phyloP scores from a whole-genome alignment of 2,329 filamentous ascomycete genomes.

The Westerdykella ornata region DNA sequence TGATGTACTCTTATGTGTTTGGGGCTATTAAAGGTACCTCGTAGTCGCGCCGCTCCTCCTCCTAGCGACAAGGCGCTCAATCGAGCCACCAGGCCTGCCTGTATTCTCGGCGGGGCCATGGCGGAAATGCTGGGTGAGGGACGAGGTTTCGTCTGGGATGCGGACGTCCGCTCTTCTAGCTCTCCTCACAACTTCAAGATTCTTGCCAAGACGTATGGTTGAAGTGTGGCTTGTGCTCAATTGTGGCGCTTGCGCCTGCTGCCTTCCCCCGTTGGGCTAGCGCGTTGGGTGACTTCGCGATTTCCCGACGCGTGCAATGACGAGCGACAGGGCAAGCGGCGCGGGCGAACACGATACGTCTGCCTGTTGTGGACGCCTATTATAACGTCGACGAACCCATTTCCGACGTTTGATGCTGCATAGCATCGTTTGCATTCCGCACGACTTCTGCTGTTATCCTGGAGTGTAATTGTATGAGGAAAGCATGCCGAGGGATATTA shows the following conservation, averaged over 20 bases:
- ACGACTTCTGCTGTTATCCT: neutral
- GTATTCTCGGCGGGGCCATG: slow-evolving; percentile 40
- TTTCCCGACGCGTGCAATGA: slow-evolving; percentile 14
- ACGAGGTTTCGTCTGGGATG: neutral
- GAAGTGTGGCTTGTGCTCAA: too few relatives aligned
- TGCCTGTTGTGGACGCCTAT: neutral
- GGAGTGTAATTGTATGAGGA: neutral
- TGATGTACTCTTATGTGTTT: neutral
- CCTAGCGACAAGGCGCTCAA: slow-evolving; percentile 26
- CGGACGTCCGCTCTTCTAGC: neutral
- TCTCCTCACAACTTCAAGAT: neutral
- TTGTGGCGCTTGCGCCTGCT: slow-evolving; percentile 10
- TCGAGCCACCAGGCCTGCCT: slow-evolving; percentile 28
- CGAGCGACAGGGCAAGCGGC: neutral
- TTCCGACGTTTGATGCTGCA: too few relatives aligned
- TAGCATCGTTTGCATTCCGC: neutral
- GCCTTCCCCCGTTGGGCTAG: slow-evolving; percentile 6
- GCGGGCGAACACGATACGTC: too few relatives aligned
- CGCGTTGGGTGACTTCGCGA: slow-evolving; percentile 21
- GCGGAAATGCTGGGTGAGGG: slow-evolving; percentile 6
- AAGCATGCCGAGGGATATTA: slow-evolving; percentile 77
- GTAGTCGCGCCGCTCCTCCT: slow-evolving; percentile 16
- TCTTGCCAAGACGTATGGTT: slow-evolving; percentile 16
- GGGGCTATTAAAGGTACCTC: slow-evolving; percentile 12
- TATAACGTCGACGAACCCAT: neutral